Evolutionary conservation across 1,139 yeast genomes (phyloP), one percentile per base, ranked within the genome.

Genomic region (Fermentozyma sake): DNA sequence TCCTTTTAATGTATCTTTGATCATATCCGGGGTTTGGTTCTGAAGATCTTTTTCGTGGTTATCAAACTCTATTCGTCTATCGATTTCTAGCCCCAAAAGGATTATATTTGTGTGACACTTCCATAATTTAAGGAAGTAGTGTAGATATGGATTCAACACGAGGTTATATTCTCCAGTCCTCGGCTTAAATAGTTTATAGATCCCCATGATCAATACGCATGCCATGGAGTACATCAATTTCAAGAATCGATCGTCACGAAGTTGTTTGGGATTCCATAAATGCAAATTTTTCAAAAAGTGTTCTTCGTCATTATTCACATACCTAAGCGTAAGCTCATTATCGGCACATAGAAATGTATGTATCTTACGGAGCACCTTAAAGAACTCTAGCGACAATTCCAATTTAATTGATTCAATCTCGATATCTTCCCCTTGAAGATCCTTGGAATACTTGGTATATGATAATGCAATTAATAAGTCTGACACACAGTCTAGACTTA

Each of bases 31-130:
- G 0, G 81, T 72, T 15, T 58, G 63, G 19, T 49, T 47, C 11
- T 37, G 35, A 38, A 39, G 47, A 31, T 40, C 43, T 20, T 42
- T 32, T 18, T 58, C 49, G 38, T 37, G 56, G 44, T 48, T 70
- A 50, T 52, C 60, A 42, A 65, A 64, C 43, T 79, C 87, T 23
- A 74, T 62, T 29, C 72, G 47, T 37, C 86, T 57, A 47, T 80
- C 89, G 26, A 79, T 71, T 39, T 76, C 82, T 12, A 80, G 52
- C 0, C 83, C 83, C 6, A 73, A 50, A 6, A 71, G 48, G 0
- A 80, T 62, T 5, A 77, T 63, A 33, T 66, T 68, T 2, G 86
- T 76, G 39, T 75, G 73, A 26, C 74, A 65, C 43, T 76, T 77
- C 87, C 89, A 81, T 7, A 75, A 46, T 24, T 72, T 71, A 6